Evolutionary conservation across 2,329 filamentous ascomycete species (phyloP).

Genomic region (Purpureocillium lavendulum): DNA sequence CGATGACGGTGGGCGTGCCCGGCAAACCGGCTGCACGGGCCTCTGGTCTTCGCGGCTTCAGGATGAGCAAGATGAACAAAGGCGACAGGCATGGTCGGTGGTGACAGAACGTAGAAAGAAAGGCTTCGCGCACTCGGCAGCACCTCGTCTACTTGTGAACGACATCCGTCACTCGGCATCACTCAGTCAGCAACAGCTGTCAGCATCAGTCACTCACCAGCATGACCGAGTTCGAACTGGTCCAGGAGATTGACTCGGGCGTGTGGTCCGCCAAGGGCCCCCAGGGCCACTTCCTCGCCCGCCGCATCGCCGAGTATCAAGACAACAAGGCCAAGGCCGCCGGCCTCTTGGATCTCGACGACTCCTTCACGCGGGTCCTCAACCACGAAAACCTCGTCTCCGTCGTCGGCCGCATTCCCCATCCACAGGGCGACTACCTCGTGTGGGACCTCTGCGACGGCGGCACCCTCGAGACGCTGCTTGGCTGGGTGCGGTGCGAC

Average conservation of each 20-base stretch:
- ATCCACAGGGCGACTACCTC: conserved; percentile 20
- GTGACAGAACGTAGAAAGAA: no score
- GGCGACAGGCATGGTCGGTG: no score
- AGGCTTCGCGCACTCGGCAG: no score
- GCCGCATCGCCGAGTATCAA: conserved; percentile 10
- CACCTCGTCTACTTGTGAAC: no score
- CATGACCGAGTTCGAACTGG: conserved; percentile 17
- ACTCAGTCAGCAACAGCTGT: no score
- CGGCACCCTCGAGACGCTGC: conserved; percentile 35
- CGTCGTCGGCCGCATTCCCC: conserved; percentile 27
- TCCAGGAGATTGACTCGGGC: conserved; percentile 17
- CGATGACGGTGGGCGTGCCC: no score
- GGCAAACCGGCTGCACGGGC: no score
- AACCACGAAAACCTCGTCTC: conserved; percentile 43
- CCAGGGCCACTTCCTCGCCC: conserved; percentile 25
- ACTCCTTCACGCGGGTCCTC: conserved; percentile 24
- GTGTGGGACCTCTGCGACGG: conserved; percentile 47
- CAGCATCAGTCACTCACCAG: no score
- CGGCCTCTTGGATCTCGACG: conserved; percentile 17
- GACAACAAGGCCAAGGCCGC: conserved; percentile 10
- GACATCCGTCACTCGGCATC: no score
- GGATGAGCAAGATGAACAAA: no score
- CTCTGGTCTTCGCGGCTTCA: no score
- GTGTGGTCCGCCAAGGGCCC: conserved; percentile 22
- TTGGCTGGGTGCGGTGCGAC: conserved; percentile 17